Percentiles rank a stretch among this genome's conserved stretches.
Conservation (phyloP, 495 filamentous ascomycete genomes). For the Penicillium antarcticum region DNA sequence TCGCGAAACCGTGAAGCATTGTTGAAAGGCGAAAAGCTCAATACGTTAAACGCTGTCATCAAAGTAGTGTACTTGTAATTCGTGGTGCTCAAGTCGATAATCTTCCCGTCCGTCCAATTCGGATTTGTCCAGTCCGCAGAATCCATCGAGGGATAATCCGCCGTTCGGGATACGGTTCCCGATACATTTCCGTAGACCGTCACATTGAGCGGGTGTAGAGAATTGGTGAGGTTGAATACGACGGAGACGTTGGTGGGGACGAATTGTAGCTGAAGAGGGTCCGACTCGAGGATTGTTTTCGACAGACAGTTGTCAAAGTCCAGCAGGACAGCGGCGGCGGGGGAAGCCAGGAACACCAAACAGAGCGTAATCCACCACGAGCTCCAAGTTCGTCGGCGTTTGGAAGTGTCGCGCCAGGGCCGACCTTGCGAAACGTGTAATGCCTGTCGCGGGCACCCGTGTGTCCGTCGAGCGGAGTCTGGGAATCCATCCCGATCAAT, state of each 20-base stretch:
- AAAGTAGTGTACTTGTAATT: slow-evolving; percentile 69
- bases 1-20: slow-evolving; percentile 59
- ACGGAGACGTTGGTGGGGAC: slow-evolving; percentile 69
- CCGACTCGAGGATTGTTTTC: slow-evolving; percentile 51
- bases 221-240: slow-evolving; percentile 58
- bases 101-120: slow-evolving; percentile 70
- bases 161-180: slow-evolving; percentile 48
- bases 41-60: slow-evolving; percentile 61
- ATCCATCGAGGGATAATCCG: slow-evolving; percentile 48
- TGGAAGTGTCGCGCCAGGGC: slow-evolving; percentile 22
- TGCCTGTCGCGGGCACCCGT: slow-evolving; percentile 5
- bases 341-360: slow-evolving; percentile 17
- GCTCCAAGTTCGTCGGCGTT: slow-evolving; percentile 16
- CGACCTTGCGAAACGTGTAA: slow-evolving; percentile 9
- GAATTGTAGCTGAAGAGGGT: slow-evolving; percentile 70
- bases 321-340: slow-evolving; percentile 56
- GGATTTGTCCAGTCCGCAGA: slow-evolving; percentile 51
- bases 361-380: slow-evolving; percentile 22
- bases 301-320: slow-evolving; percentile 82
- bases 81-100: slow-evolving; percentile 51
- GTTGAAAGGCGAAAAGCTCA: slow-evolving; percentile 67
- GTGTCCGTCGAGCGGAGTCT: slow-evolving; percentile 7
- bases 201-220: slow-evolving; percentile 66
- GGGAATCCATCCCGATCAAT: not conserved
- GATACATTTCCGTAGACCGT: slow-evolving; percentile 91